Conservation (phyloP, 345 rosid species). For the Pistacia integerrima region DNA sequence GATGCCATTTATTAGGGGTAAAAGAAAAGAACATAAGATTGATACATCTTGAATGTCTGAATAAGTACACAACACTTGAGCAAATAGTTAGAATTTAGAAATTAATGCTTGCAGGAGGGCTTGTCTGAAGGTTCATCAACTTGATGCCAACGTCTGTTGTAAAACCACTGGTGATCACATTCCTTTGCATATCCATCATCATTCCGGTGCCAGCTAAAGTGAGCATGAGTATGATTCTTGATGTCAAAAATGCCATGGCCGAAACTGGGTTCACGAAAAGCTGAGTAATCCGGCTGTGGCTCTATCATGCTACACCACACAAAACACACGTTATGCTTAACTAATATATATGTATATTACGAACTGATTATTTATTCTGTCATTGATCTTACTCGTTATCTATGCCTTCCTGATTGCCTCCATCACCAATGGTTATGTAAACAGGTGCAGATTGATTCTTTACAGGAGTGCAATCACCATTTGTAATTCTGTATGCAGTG, state of each 20-base stretch:
- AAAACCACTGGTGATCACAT: slow-evolving; percentile 83
- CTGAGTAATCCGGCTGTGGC: slow-evolving; percentile 92
- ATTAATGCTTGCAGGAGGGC: too few relatives aligned
- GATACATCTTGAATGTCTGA: too few relatives aligned
- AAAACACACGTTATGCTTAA: too few relatives aligned
- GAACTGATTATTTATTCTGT: too few relatives aligned
- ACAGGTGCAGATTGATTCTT: slow-evolving; percentile 74
- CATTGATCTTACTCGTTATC: slow-evolving; percentile 54
- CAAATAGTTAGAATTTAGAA: too few relatives aligned
- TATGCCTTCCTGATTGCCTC: slow-evolving; percentile 87
- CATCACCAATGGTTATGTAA: slow-evolving; percentile 84
- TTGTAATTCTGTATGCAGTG: slow-evolving; percentile 63
- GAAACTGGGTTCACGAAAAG: slow-evolving; percentile 87
- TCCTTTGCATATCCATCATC: slow-evolving; percentile 80
- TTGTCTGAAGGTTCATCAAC: slow-evolving; percentile 60
- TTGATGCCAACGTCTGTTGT: slow-evolving; percentile 70
- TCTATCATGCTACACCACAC: slow-evolving; percentile 64
- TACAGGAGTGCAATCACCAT: slow-evolving; percentile 59
- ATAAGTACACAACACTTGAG: too few relatives aligned
- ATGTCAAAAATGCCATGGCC: slow-evolving; percentile 84
- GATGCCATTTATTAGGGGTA: too few relatives aligned
- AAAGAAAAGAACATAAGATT: too few relatives aligned
- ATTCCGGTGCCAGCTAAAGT: slow-evolving; percentile 81
- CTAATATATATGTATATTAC: too few relatives aligned
- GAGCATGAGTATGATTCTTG: slow-evolving; percentile 83